These are phyloP conservation scores for Penicillium ochrochloron DNA, from an alignment of 495 filamentous ascomycete species.

Conservation along the genomic window DNA sequence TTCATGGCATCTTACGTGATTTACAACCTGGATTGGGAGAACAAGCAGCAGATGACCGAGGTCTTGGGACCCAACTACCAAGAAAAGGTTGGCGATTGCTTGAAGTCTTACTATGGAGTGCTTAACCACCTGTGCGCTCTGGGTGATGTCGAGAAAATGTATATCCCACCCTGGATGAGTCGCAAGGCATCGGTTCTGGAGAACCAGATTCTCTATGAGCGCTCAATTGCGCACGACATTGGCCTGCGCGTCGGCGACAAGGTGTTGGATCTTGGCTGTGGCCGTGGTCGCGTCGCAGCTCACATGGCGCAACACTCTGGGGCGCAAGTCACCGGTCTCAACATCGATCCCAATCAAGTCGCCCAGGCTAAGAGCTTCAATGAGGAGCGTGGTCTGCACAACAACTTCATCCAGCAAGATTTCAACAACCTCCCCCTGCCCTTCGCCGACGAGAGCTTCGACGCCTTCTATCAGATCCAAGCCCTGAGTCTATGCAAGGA, in stretches of 20 bases:
- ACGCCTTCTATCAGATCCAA: conserved; percentile 69
- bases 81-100: conserved; percentile 61
- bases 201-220: conserved; percentile 64
- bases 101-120: conserved; percentile 64
- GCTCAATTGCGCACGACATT: conserved; percentile 58
- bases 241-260: conserved; percentile 54
- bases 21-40: conserved; percentile 67
- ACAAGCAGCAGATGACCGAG: conserved; percentile 61
- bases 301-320: conserved; percentile 63
- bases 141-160: conserved; percentile 73
- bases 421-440: conserved; percentile 64
- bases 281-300: conserved; percentile 63
- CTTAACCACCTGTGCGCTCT: conserved; percentile 68
- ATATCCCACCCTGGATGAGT: conserved; percentile 67
- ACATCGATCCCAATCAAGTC: conserved; percentile 67
- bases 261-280: conserved; percentile 64
- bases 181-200: conserved; percentile 55
- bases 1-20: conserved; percentile 71
- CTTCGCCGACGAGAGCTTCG: conserved; percentile 59
- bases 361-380: conserved; percentile 60
- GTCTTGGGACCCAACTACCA: conserved; percentile 63
- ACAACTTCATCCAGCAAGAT: conserved; percentile 60
- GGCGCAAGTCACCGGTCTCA: conserved; percentile 61
- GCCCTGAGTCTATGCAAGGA: conserved; percentile 65
- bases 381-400: conserved; percentile 50